Base-by-base conservation (phyloP, 1,139 yeast species). In the Magnusiomyces clavatus region DNA sequence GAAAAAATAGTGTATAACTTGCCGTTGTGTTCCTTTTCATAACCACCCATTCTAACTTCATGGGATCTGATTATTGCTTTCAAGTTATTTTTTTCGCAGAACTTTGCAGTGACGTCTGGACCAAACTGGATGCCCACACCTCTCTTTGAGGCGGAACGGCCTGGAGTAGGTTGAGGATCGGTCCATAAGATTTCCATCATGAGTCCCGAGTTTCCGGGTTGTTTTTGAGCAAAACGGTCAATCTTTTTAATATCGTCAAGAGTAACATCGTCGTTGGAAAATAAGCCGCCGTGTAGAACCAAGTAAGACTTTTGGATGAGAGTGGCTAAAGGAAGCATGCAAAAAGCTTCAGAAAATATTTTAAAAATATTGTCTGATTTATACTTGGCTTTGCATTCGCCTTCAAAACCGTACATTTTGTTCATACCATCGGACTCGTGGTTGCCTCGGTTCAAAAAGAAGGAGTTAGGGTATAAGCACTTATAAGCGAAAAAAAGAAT, bases 171-270 rank as follows among this genome's bases (percentile, higher is more conserved):
- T 67, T 89, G 97, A 1, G 99, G 99, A 67, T 92, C 99, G 0
- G 97, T 87, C 99, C 99, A 92, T 56, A 92, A 74, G 66, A 94
- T 76, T 65, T 92, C 98, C 97, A 90, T 92, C 68, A 94, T 95
- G 47, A 88, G 73, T 10, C 98, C 98, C 54, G 85, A 89, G 60
- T 83, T 78, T 46, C 96, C 94, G 17, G 97, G 97, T 69, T 89
- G 97, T 31, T 80, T 76, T 49, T 81, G 78, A 14, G 61, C 59
- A 67, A 82, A 80, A 58, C 96, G 73, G 64, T 89, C 81, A 57
- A 84, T 74, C 40, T 77, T 74, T 61, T 85, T 81, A 60, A 92
- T 80, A 60, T 90, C 96, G 24, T 81, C 80, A 47, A 92, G 66
- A 1, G 83, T 81, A 37, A 86, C 80, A 41, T 75, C 74, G 60